phyloP scores from a whole-genome alignment of 169 alveolate species.

The Eimeria sp. region DNA sequence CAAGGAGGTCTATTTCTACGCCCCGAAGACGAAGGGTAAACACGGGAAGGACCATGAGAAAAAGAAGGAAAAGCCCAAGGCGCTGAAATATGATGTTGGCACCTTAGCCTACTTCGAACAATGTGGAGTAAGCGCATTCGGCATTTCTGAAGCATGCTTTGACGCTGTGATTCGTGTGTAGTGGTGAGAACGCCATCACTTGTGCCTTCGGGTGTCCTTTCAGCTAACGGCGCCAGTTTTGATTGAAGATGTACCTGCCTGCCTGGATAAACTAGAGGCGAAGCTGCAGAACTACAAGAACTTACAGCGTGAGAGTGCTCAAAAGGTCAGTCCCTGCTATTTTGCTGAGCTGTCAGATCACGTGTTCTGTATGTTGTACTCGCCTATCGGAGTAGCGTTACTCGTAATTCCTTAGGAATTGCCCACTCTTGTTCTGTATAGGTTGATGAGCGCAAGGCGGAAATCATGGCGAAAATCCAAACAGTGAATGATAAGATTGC shows the following conservation, averaged over 20 bases:
- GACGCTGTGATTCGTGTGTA: neutral
- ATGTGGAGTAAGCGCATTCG: conserved; percentile 64
- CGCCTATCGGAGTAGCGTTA: neutral
- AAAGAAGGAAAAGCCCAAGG: conserved; percentile 69
- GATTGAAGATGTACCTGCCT: conserved; percentile 38
- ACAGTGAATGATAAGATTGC: conserved; percentile 36
- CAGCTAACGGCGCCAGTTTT: conserved; percentile 54
- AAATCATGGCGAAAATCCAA: conserved; percentile 43
- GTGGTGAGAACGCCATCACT: neutral
- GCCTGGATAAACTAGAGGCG: conserved; percentile 59
- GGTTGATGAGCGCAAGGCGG: conserved; percentile 70
- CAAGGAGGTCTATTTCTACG: conserved; percentile 75
- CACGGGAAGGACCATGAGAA: conserved; percentile 47
- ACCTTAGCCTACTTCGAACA: conserved; percentile 77
- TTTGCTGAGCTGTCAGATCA: neutral
- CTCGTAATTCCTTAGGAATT: neutral
- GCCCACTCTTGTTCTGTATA: neutral
- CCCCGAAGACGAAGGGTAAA: conserved; percentile 50
- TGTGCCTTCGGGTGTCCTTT: neutral
- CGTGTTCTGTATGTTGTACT: neutral
- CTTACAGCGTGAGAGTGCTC: conserved; percentile 19
- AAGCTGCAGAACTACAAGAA: conserved; percentile 60
- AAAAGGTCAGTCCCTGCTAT: neutral
- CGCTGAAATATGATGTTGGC: conserved; percentile 81
- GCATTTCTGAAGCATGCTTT: neutral